Conservation (phyloP, 768 basidiomycete genomes). For the Termitomyces sp. region DNA sequence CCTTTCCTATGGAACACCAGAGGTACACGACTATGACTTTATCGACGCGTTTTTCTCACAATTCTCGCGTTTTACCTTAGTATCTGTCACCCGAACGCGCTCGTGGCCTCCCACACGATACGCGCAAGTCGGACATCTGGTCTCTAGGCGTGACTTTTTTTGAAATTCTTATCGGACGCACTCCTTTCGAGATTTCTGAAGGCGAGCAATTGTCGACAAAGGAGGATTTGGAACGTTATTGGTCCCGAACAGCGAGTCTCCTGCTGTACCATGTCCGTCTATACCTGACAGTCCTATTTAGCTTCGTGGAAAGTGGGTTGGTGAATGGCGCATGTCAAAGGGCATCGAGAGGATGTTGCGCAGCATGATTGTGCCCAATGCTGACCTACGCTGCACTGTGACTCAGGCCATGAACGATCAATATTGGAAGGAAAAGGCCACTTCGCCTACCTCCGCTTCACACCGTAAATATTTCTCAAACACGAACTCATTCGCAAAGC, state of each 20-base stretch:
- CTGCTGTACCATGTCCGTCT: not conserved
- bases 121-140: constrained; percentile 86
- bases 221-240: constrained; percentile 83
- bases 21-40: constrained; percentile 39
- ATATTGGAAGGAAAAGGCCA: constrained; percentile 47
- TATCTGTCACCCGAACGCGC: constrained; percentile 94
- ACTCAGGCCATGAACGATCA: constrained; percentile 56
- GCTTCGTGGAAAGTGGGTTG: constrained; percentile 84
- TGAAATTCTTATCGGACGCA: constrained; percentile 88
- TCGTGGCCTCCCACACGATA: constrained; percentile 84
- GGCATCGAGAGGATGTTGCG: constrained; percentile 60
- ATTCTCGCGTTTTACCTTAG: constrained; percentile 27
- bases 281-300: constrained; percentile 16
- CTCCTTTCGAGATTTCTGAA: constrained; percentile 83
- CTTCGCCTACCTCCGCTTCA: constrained; percentile 11
- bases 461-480: constrained; percentile 34
- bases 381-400: constrained; percentile 73
- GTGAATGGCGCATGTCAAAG: constrained; percentile 66
- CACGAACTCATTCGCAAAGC: not conserved
- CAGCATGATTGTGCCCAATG: constrained; percentile 79
- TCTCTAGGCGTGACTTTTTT: constrained; percentile 89
- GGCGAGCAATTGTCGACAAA: constrained; percentile 73
- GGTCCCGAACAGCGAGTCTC: constrained; percentile 65
- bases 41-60: not conserved
- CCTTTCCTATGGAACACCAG: constrained; percentile 86